Evolutionary conservation across 2,329 filamentous ascomycete species (phyloP), one percentile per base, ranked within the genome.

Genomic region (Tolypocladium inflatum): DNA sequence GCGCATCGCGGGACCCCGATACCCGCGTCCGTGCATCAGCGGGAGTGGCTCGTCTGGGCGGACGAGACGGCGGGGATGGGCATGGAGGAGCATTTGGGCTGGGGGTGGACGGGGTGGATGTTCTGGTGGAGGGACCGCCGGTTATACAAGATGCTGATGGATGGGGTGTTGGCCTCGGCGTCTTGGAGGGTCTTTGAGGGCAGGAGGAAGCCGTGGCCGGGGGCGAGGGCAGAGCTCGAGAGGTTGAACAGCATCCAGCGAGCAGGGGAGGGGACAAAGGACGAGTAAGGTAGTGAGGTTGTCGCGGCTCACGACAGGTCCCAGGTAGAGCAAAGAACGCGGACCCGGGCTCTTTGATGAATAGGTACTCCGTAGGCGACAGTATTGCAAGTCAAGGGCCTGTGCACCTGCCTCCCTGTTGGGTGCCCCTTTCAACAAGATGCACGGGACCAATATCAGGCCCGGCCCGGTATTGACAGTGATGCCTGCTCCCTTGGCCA

Each of bases 1-100:
- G 63, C 64, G 0, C 63, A 61, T 42, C 60, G 59, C 19, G 65
- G 65, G 6, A 60, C 64, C 3, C 63, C 65, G 13, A 64, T 66
- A 3, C 64, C 64, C 3, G 61, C 64, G 1, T 56, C 64, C 3
- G 63, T 67, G 11, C 59, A 63, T 11, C 59, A 61, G 5, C 58
- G 65, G 11, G 64, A 63, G 19, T 67, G 65, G 65, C 57, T 66
- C 7, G 45, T 60, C 3, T 67, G 65, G 65, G 65, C 65, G 6
- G 65, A 66, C 45, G 63, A 66, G 43, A 68, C 72, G 23, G 75
- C 75, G 1, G 75, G 76, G 0, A 75, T 72, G 23, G 71, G 75
- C 5, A 67, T 75, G 54, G 63, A 65, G 13, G 70, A 75, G 54
- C 66, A 73, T 35, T 61, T 78, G 42, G 73, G 73, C 8, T 76